These are phyloP conservation scores for Auricularia auricula-judae DNA, from an alignment of 768 basidiomycete species.

Conservation along the genomic window DNA sequence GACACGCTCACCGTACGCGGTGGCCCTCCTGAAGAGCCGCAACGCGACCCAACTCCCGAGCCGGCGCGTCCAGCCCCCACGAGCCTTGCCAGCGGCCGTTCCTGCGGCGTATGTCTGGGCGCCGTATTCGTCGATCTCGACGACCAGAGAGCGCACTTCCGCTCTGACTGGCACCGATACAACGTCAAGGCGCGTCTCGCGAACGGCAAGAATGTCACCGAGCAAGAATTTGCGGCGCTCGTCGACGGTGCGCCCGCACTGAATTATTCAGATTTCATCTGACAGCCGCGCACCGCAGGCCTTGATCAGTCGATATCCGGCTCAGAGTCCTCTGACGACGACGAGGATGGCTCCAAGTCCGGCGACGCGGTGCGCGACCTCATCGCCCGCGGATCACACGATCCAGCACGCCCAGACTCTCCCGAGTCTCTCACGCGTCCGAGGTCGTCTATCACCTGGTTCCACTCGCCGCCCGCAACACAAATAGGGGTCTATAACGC, in stretches of 20 bases:
- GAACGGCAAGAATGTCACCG: conserved; percentile 52
- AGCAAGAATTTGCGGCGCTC: conserved; percentile 62
- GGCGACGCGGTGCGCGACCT: conserved; percentile 60
- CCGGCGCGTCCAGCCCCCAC: conserved; percentile 18
- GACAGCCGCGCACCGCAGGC: conserved; percentile 24
- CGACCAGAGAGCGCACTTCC: conserved; percentile 78
- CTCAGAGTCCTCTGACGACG: conserved; percentile 56
- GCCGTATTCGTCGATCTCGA: conserved; percentile 61
- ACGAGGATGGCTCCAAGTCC: conserved; percentile 39
- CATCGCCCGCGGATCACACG: conserved; percentile 42
- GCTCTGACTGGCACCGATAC: conserved; percentile 96
- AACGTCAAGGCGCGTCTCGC: conserved; percentile 78
- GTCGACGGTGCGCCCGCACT: conserved; percentile 55
- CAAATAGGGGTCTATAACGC: conserved; percentile 84
- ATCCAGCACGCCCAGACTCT: conserved; percentile 33
- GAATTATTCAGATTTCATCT: not conserved
- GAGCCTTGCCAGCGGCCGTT: conserved; percentile 32
- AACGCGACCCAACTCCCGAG: conserved; percentile 10
- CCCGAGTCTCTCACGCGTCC: conserved; percentile 25
- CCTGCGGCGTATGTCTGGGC: conserved; percentile 66
- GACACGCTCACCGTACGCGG: conserved; percentile 61
- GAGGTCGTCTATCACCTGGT: conserved; percentile 77
- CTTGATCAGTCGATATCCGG: conserved; percentile 88
- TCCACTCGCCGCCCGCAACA: conserved; percentile 74
- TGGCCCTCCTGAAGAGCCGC: conserved; percentile 32